phyloP scores from a whole-genome alignment of 106 monocot species.

The Dactylorhiza incarnata region DNA sequence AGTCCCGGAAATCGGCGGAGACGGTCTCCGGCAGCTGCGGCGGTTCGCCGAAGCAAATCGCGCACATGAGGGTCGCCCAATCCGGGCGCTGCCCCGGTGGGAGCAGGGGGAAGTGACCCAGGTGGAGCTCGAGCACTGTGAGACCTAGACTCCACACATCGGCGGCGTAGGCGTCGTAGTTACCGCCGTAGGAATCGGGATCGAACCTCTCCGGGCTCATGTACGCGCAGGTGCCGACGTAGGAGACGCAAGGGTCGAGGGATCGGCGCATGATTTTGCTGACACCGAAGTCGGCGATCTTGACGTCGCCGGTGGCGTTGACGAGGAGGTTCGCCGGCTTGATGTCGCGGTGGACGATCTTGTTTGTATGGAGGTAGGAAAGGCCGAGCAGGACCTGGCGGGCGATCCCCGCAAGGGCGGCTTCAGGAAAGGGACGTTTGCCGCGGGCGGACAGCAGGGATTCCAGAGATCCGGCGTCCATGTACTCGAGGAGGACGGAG shows the following conservation, averaged over 20 bases:
- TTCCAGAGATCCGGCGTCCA: slow-evolving; percentile 37
- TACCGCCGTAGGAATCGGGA: slow-evolving; percentile 41
- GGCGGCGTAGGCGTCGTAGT: slow-evolving; percentile 64
- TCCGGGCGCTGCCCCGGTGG: slow-evolving; percentile 62
- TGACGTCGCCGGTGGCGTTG: slow-evolving; percentile 39
- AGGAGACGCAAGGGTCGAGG: slow-evolving; percentile 50
- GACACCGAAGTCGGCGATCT: slow-evolving; percentile 81
- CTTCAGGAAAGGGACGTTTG: slow-evolving; percentile 23
- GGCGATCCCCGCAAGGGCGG: slow-evolving; percentile 43
- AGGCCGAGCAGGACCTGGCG: slow-evolving; percentile 40
- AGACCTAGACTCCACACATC: slow-evolving; percentile 83
- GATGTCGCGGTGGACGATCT: slow-evolving; percentile 55
- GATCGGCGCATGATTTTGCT: slow-evolving; percentile 41
- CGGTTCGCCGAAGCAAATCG: slow-evolving; percentile 81
- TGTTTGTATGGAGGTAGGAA: slow-evolving; percentile 50
- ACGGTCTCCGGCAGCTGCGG: slow-evolving; percentile 35
- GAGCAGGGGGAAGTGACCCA: slow-evolving; percentile 64
- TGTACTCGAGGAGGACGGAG: slow-evolving; percentile 42
- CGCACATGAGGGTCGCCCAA: slow-evolving; percentile 91
- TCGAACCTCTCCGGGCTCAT: slow-evolving; percentile 91
- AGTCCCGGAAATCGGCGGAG: slow-evolving; percentile 43
- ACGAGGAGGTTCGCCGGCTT: slow-evolving; percentile 48
- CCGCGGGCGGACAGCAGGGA: slow-evolving; percentile 10
- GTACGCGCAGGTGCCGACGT: slow-evolving; percentile 80
- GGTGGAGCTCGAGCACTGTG: slow-evolving; percentile 53